phyloP scores from a whole-genome alignment of 2,329 filamentous ascomycete genomes.

The Akanthomyces muscarius region DNA sequence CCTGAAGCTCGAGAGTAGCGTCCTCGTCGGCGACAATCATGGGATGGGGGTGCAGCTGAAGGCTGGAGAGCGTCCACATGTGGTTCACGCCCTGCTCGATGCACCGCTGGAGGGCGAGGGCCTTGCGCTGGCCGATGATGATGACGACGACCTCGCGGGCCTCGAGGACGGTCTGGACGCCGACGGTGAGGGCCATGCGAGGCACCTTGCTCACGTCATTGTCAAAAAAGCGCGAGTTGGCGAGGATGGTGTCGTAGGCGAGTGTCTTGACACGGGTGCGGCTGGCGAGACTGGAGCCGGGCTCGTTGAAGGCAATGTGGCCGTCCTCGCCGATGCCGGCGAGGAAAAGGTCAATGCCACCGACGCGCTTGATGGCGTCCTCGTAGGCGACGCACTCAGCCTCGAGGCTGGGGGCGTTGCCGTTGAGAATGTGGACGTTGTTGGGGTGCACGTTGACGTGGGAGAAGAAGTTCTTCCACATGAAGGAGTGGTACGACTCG shows the following conservation, averaged over 20 bases:
- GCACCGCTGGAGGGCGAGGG: conserved; percentile 72
- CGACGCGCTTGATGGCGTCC: conserved; percentile 66
- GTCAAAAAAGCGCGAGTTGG: conserved; percentile 80
- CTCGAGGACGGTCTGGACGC: conserved; percentile 78
- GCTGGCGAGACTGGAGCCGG: conserved; percentile 72
- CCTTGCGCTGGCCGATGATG: conserved; percentile 77
- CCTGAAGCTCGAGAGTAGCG: conserved; percentile 66
- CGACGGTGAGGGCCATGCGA: conserved; percentile 78
- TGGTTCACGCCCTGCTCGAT: conserved; percentile 81
- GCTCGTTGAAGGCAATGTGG: conserved; percentile 89
- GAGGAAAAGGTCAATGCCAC: conserved; percentile 82
- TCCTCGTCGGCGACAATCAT: conserved; percentile 83
- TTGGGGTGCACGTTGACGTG: conserved; percentile 75
- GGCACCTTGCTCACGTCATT: conserved; percentile 72
- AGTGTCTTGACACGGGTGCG: conserved; percentile 82
- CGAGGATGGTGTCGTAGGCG: conserved; percentile 80
- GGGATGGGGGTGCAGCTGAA: conserved; percentile 77
- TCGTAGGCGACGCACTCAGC: conserved; percentile 78
- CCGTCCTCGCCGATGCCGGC: conserved; percentile 83
- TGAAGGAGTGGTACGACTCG: conserved; percentile 85
- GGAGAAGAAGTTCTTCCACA: conserved; percentile 91
- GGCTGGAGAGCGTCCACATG: conserved; percentile 82
- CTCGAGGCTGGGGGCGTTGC: conserved; percentile 71
- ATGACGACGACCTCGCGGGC: conserved; percentile 79
- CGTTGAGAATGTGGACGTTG: conserved; percentile 81